Percentiles rank a stretch among this genome's conserved stretches.
Conservation (phyloP, 768 basidiomycete genomes). For the Gymnopilus junonius region DNA sequence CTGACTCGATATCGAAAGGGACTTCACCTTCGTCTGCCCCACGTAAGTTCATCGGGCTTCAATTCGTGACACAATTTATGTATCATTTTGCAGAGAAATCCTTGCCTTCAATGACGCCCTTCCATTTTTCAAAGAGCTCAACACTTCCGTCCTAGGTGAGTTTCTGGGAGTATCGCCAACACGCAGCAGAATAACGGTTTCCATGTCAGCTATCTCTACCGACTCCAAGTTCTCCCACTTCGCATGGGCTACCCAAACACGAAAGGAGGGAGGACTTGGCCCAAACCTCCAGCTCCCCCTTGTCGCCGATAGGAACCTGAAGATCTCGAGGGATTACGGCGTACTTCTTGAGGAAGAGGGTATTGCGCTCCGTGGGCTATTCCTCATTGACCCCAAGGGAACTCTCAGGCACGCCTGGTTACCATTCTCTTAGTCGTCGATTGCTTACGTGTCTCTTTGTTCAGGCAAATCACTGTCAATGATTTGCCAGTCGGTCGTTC, state of each 20-base stretch:
- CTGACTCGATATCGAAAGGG: slow-evolving; percentile 44
- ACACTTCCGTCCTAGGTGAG: slow-evolving; percentile 79
- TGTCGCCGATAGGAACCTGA: slow-evolving; percentile 79
- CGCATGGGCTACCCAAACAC: slow-evolving; percentile 82
- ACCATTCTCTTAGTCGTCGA: neutral
- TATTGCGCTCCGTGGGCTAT: slow-evolving; percentile 84
- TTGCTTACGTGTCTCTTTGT: neutral
- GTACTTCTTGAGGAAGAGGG: slow-evolving; percentile 90
- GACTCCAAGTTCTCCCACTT: slow-evolving; percentile 90
- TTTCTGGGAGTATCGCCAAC: neutral
- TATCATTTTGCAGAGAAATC: slow-evolving; percentile 60
- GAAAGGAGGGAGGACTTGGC: slow-evolving; percentile 88
- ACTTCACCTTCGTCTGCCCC: slow-evolving; percentile 92
- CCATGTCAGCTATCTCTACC: slow-evolving; percentile 61
- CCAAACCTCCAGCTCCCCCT: slow-evolving; percentile 87
- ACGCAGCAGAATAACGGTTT: neutral
- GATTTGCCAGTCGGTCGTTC: slow-evolving; percentile 96
- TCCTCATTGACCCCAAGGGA: slow-evolving; percentile 88
- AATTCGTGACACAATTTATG: neutral
- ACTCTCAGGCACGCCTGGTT: slow-evolving; percentile 42
- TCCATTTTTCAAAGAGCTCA: slow-evolving; percentile 69
- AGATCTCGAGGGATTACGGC: slow-evolving; percentile 83
- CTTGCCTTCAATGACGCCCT: slow-evolving; percentile 93
- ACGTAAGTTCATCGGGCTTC: slow-evolving; percentile 45
- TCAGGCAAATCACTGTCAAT: slow-evolving; percentile 78